Conservation (phyloP, 2,329 filamentous ascomycete genomes). For the Chaetomiaceae sp. region DNA sequence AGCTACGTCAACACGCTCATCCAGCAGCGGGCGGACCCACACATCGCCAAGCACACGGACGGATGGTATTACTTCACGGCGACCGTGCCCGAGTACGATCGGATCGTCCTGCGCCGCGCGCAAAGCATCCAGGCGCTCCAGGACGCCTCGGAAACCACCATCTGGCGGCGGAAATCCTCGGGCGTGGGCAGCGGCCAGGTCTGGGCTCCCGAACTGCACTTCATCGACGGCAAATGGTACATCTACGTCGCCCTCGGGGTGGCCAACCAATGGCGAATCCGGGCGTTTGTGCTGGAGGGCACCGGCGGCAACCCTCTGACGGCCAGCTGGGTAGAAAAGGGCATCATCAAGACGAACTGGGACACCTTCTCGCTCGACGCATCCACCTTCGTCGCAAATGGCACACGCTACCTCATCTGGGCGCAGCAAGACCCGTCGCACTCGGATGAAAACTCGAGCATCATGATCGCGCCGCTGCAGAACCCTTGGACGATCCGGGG, state of each 20-base stretch:
- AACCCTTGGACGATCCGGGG: conserved; percentile 31
- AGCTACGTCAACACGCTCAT: conserved; percentile 31
- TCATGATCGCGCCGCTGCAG: conserved; percentile 27
- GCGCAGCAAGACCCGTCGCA: conserved; percentile 29
- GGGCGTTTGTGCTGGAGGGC: conserved; percentile 30
- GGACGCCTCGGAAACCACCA: conserved; percentile 23
- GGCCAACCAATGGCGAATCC: conserved; percentile 25
- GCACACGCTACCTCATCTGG: conserved; percentile 31
- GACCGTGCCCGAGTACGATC: conserved; percentile 25
- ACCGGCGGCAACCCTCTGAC: conserved; percentile 28
- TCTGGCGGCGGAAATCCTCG: conserved; percentile 37
- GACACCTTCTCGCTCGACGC: conserved; percentile 33
- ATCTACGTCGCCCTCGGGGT: conserved; percentile 43
- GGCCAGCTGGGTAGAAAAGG: conserved; percentile 30
- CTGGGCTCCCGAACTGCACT: conserved; percentile 54
- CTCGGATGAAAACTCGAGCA: conserved; percentile 24
- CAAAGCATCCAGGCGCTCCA: conserved; percentile 19
- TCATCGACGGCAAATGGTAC: conserved; percentile 48
- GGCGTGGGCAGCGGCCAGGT: conserved; percentile 42
- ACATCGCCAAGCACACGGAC: conserved; percentile 30
- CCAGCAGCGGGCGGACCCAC: conserved; percentile 30
- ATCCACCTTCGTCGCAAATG: conserved; percentile 29
- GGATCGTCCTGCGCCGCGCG: conserved; percentile 22
- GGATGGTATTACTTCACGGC: conserved; percentile 26
- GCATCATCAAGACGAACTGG: conserved; percentile 29